Evolutionary conservation across 441 rosid species (phyloP).

Genomic region (Macaranga tanarius): DNA sequence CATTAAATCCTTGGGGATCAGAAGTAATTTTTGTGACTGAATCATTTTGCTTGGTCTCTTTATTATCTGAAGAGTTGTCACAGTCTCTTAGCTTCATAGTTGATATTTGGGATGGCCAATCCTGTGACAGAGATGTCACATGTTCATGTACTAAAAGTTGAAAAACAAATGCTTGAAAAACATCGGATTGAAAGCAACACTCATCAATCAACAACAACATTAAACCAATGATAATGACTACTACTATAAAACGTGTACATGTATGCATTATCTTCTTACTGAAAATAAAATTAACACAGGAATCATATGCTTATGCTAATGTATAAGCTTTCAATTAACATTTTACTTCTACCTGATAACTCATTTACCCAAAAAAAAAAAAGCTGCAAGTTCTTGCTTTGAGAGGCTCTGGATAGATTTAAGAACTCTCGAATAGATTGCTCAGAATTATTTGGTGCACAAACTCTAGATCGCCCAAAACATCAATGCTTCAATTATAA

Average conservation of each 20-base stretch:
- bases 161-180: constrained; percentile 11
- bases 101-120: constrained; percentile 36
- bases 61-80: constrained; percentile 36
- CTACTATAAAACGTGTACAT: background rate
- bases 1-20: constrained; percentile 38
- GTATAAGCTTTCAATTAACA: background rate
- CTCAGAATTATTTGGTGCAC: background rate
- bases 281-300: background rate
- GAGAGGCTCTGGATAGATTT: constrained; percentile 1
- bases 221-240: background rate
- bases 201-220: background rate
- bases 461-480: background rate
- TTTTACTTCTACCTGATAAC: background rate
- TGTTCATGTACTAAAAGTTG: constrained; percentile 9
- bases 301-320: background rate
- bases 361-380: background rate
- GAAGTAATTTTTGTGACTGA: constrained; percentile 37
- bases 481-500: background rate
- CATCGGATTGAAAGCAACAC: background rate
- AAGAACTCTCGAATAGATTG: background rate
- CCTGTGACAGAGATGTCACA: constrained; percentile 29
- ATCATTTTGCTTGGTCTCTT: constrained; percentile 42
- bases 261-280: background rate
- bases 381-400: background rate
- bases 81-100: constrained; percentile 42